phyloP scores from a whole-genome alignment of 1,139 yeast species.

The Geotrichum australiense region DNA sequence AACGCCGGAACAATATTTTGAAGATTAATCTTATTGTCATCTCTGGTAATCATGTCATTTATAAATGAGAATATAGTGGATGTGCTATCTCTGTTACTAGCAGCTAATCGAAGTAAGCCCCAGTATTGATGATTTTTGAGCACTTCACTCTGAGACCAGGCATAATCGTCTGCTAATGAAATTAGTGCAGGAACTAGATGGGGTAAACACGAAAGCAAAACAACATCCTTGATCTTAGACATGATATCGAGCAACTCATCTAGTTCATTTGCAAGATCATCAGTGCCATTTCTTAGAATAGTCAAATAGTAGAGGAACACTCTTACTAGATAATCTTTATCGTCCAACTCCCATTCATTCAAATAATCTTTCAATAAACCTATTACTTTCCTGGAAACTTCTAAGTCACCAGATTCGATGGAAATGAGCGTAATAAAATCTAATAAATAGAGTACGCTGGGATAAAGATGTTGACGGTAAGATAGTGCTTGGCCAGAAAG shows the following conservation, averaged over 20 bases:
- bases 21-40: slow-evolving; percentile 23
- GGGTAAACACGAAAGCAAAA: slow-evolving; percentile 18
- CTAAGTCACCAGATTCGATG: slow-evolving; percentile 17
- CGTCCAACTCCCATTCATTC: slow-evolving; percentile 25
- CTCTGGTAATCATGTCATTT: slow-evolving; percentile 40
- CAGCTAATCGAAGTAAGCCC: slow-evolving; percentile 53
- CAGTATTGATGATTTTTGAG: slow-evolving; percentile 43
- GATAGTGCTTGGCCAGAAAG: slow-evolving; percentile 22
- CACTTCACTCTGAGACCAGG: slow-evolving; percentile 38
- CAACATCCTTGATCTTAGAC: slow-evolving; percentile 17
- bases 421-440: slow-evolving; percentile 25
- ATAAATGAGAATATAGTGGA: slow-evolving; percentile 45
- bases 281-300: slow-evolving; percentile 38
- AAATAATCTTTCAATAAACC: slow-evolving; percentile 25
- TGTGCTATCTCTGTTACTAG: slow-evolving; percentile 49
- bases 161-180: slow-evolving; percentile 44
- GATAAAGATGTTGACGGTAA: slow-evolving; percentile 21
- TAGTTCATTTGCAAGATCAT: slow-evolving; percentile 34
- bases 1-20: slow-evolving; percentile 35
- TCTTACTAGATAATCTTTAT: slow-evolving; percentile 30
- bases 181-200: slow-evolving; percentile 44
- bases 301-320: slow-evolving; percentile 25
- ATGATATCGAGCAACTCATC: slow-evolving; percentile 12
- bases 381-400: slow-evolving; percentile 24
- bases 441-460: slow-evolving; percentile 20